These are phyloP conservation scores for Groenewaldozyma salmanticensis DNA, from an alignment of 805 yeast genomes.

Conservation along the genomic window DNA sequence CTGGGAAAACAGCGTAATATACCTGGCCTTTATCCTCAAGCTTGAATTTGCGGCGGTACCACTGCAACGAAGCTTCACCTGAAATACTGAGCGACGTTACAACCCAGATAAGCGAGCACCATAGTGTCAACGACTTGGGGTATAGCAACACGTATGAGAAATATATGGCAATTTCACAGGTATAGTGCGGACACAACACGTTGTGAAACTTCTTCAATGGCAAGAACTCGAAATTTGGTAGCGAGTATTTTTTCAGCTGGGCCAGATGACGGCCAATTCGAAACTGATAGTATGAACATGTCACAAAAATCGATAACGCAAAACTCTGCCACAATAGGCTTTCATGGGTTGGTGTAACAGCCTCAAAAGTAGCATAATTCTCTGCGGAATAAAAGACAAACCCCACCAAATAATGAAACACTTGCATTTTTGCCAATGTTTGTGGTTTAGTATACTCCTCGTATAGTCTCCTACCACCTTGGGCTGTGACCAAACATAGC, in stretches of 20 bases:
- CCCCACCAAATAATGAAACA: slow-evolving; percentile 53
- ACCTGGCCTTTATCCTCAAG: neutral
- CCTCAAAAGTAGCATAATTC: neutral
- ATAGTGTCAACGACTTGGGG: slow-evolving; percentile 9
- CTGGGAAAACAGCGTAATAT: too few species aligned
- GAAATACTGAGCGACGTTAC: slow-evolving; percentile 31
- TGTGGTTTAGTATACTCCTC: slow-evolving; percentile 30
- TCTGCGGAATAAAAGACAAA: slow-evolving; percentile 33
- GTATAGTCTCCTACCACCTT: slow-evolving; percentile 37
- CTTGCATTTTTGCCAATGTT: slow-evolving; percentile 39
- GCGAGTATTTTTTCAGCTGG: slow-evolving; percentile 40
- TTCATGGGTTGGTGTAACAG: neutral
- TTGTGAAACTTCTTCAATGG: slow-evolving; percentile 25
- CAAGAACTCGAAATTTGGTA: slow-evolving; percentile 33
- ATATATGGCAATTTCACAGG: slow-evolving; percentile 49
- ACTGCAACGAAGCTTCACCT: neutral
- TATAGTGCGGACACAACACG: slow-evolving; percentile 52
- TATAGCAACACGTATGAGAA: slow-evolving; percentile 17
- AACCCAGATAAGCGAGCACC: slow-evolving; percentile 25
- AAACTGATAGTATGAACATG: slow-evolving; percentile 38
- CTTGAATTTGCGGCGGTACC: neutral
- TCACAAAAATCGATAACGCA: slow-evolving; percentile 22
- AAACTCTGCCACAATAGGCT: too few species aligned
- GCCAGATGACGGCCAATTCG: slow-evolving; percentile 42
- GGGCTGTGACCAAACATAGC: slow-evolving; percentile 25